Conservation (phyloP, 2,329 filamentous ascomycete species). For the Kalmusia sp. region DNA sequence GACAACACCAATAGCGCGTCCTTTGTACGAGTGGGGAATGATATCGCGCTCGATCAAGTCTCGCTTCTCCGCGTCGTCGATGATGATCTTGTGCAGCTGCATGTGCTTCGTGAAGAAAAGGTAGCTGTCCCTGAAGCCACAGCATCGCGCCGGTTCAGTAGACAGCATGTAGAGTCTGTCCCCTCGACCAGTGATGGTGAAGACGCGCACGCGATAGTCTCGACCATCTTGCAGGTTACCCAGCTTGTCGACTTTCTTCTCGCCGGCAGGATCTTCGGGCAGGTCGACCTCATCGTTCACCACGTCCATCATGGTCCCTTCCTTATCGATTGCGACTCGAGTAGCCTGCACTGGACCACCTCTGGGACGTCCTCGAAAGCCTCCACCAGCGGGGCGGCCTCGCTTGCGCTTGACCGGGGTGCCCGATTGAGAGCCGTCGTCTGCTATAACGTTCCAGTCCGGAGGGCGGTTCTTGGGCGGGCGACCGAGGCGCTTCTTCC, state of each 20-base stretch:
- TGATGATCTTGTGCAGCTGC: constrained; percentile 96
- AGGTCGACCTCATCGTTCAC: constrained; percentile 90
- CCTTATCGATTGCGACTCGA: constrained; percentile 88
- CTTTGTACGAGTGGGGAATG: constrained; percentile 98
- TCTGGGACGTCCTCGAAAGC: constrained; percentile 76
- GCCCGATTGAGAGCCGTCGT: constrained; percentile 56
- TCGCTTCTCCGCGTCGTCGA: constrained; percentile 95
- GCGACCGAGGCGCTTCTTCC: constrained; percentile 79
- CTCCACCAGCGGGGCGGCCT: constrained; percentile 58
- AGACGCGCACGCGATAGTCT: constrained; percentile 94
- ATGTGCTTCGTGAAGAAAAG: constrained; percentile 99
- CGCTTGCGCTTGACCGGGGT: constrained; percentile 58
- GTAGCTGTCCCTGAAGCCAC: constrained; percentile 97
- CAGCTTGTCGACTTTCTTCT: constrained; percentile 90
- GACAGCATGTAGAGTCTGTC: constrained; percentile 96
- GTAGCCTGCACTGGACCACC: constrained; percentile 77
- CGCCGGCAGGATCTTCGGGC: constrained; percentile 85
- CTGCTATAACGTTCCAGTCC: constrained; percentile 69
- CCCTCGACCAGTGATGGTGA: constrained; percentile 84
- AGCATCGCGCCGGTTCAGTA: constrained; percentile 94
- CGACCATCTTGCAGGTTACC: constrained; percentile 83
- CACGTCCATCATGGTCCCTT: constrained; percentile 90
- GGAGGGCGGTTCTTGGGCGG: constrained; percentile 85
- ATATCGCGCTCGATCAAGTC: constrained; percentile 95
- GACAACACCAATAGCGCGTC: constrained; percentile 94